These are phyloP conservation scores for Fonsecaea nubica DNA, from an alignment of 2,329 filamentous ascomycete genomes.

Conservation along the genomic window DNA sequence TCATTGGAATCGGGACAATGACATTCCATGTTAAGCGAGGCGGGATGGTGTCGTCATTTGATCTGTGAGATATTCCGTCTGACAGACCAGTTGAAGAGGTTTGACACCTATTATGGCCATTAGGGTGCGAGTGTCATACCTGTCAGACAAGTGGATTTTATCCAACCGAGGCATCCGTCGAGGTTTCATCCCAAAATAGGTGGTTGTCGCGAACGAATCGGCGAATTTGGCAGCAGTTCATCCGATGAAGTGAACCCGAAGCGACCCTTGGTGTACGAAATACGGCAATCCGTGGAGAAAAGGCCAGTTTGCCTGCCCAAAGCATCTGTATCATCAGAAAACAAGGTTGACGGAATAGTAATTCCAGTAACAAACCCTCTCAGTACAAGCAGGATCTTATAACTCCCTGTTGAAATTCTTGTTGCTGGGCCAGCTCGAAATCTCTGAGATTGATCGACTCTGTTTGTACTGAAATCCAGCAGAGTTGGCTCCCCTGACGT, in stretches of 20 bases:
- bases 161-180: slow-evolving; percentile 3
- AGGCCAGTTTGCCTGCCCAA: not conserved
- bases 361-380: not conserved
- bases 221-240: not conserved
- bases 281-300: not conserved
- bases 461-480: not conserved
- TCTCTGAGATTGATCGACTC: not conserved
- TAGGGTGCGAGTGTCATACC: not conserved
- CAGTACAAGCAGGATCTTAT: not conserved
- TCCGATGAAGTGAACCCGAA: not conserved
- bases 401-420: not conserved
- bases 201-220: slow-evolving; percentile 20
- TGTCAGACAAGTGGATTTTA: not conserved
- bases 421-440: not conserved
- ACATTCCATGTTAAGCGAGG: slow-evolving; percentile 8
- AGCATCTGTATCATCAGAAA: not conserved
- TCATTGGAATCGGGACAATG: slow-evolving; percentile 1
- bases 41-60: not conserved
- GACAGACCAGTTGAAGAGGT: not conserved
- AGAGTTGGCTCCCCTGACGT: not conserved
- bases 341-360: not conserved
- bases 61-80: not conserved
- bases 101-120: too few species aligned
- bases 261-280: slow-evolving; percentile 13
- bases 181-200: slow-evolving; percentile 14